A percentile compares a stretch with the other conserved stretches of the same genome.
Evolutionary conservation across 2,329 filamentous ascomycete genomes (phyloP).

Genomic region (Penicillium sp.): DNA sequence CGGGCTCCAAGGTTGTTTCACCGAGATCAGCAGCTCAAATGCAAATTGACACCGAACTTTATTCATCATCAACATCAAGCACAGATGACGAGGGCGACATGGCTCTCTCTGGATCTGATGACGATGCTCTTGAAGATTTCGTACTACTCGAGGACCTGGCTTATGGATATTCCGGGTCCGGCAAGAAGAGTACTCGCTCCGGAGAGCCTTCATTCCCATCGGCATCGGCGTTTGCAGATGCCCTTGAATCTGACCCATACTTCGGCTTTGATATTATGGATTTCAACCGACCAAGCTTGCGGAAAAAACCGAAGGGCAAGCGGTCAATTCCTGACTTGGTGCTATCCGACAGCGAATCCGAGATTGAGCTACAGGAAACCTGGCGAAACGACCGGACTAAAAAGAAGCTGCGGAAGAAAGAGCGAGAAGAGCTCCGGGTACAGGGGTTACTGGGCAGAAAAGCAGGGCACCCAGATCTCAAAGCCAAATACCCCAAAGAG

Average conservation of each 20-base stretch:
- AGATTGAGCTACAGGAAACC: constrained; percentile 56
- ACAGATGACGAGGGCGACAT: constrained; percentile 17
- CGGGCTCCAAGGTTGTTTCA: background rate
- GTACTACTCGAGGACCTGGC: constrained; percentile 50
- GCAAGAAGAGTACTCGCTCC: constrained; percentile 44
- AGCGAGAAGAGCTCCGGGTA: constrained; percentile 66
- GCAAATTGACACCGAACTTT: constrained; percentile 15
- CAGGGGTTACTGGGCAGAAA: constrained; percentile 64
- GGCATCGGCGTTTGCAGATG: constrained; percentile 57
- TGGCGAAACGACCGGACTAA: constrained; percentile 69
- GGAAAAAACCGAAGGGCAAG: constrained; percentile 63
- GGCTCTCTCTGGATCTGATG: constrained; percentile 10
- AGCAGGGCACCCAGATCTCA: constrained; percentile 58
- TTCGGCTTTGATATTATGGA: constrained; percentile 84
- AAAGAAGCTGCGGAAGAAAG: constrained; percentile 68
- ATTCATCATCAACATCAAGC: constrained; percentile 6
- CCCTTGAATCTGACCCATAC: constrained; percentile 58
- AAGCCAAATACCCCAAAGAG: constrained; percentile 69
- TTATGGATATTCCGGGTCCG: constrained; percentile 45
- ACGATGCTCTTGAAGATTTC: constrained; percentile 29
- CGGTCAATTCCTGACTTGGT: constrained; percentile 56
- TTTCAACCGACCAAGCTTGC: constrained; percentile 68
- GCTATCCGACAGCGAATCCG: constrained; percentile 66
- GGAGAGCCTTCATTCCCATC: constrained; percentile 48
- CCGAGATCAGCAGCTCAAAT: constrained; percentile 14